Evolutionary conservation across 1,139 yeast species (phyloP).

Genomic region (Pichia sp.): DNA sequence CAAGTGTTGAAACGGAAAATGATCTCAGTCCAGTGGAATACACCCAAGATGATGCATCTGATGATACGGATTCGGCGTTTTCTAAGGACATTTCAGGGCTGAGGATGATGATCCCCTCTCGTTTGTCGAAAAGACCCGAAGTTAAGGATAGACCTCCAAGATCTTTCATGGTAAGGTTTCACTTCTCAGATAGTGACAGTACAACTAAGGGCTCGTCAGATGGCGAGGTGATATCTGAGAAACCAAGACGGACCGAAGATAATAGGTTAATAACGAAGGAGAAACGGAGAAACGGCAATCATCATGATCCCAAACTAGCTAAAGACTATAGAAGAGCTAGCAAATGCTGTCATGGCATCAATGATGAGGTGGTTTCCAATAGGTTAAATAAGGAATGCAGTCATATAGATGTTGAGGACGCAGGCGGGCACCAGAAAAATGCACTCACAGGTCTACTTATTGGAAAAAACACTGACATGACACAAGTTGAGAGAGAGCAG

Average conservation of each 20-base stretch:
- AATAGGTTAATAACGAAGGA: too few relatives aligned
- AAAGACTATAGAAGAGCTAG: too few relatives aligned
- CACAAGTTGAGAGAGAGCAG: slow-evolving; percentile 15
- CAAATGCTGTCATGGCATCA: too few relatives aligned
- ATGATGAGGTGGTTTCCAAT: too few relatives aligned
- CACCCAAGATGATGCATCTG: neutral
- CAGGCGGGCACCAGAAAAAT: slow-evolving; percentile 13
- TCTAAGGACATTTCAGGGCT: neutral
- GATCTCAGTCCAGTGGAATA: too few relatives aligned
- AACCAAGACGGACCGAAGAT: too few relatives aligned
- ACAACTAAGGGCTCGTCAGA: too few relatives aligned
- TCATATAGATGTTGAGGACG: slow-evolving; percentile 17
- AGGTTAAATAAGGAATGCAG: too few relatives aligned
- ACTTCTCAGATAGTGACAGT: slow-evolving; percentile 10
- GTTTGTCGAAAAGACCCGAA: slow-evolving; percentile 19
- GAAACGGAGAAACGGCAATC: too few relatives aligned
- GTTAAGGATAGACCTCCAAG: slow-evolving; percentile 25
- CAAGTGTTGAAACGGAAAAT: neutral
- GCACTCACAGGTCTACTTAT: slow-evolving; percentile 16
- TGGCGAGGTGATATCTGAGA: too few relatives aligned
- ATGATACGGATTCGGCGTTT: neutral
- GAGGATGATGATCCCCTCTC: slow-evolving; percentile 13
- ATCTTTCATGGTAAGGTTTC: slow-evolving; percentile 24
- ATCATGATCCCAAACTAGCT: too few relatives aligned
- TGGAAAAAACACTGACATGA: slow-evolving; percentile 7